phyloP scores from a whole-genome alignment of 192 early-diverging fungal species.

The Coemansia sp. region DNA sequence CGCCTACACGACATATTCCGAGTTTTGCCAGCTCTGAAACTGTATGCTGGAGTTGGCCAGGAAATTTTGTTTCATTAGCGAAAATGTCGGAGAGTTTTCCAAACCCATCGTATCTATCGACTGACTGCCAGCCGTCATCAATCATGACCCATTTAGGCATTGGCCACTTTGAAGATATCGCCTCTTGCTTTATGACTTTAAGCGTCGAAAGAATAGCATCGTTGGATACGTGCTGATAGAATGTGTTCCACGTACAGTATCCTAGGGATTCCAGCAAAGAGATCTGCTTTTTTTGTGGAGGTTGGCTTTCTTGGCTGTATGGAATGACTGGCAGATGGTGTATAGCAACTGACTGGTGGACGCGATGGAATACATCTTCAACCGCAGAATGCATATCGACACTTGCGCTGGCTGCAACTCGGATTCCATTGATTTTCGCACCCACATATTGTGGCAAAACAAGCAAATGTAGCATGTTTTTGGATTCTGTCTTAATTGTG shows the following conservation, averaged over 20 bases:
- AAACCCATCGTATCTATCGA: conserved; percentile 13
- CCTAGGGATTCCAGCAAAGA: conserved; percentile 19
- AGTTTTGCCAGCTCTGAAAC: conserved; percentile 20
- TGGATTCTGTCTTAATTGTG: conserved; percentile 6
- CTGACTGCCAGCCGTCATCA: conserved; percentile 61
- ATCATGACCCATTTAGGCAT: conserved; percentile 46
- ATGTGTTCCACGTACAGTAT: conserved; percentile 50
- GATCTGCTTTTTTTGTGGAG: not conserved
- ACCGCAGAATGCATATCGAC: conserved; percentile 25
- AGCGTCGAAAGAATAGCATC: conserved; percentile 16
- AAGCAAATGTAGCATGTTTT: not conserved
- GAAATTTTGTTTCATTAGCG: conserved; percentile 47
- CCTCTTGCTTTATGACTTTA: conserved; percentile 5
- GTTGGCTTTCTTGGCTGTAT: not conserved
- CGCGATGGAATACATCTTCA: conserved; percentile 18
- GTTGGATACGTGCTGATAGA: conserved; percentile 36
- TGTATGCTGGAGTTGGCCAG: conserved; percentile 44
- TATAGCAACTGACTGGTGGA: conserved; percentile 13
- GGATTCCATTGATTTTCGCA: conserved; percentile 4
- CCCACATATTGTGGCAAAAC: not conserved
- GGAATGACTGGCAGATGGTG: not conserved
- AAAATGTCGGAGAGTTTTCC: conserved; percentile 37
- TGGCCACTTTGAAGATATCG: not conserved
- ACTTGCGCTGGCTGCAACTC: conserved; percentile 28
- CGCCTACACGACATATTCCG: conserved; percentile 49